Evolutionary conservation across 495 filamentous ascomycete species (phyloP).

Genomic region (Penicillium turbatum): DNA sequence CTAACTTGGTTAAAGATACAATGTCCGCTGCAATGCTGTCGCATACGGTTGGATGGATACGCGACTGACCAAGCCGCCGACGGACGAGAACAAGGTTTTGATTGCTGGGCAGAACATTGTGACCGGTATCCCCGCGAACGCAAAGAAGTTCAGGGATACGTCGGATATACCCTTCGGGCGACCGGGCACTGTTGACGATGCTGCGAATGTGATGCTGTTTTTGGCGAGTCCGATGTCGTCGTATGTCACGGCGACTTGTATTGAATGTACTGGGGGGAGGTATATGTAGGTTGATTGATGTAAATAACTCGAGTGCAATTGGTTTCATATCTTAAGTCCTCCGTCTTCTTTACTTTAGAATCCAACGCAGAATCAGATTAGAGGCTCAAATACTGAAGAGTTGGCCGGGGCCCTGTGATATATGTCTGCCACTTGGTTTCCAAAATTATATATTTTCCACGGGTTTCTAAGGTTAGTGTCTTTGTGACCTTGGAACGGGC

Average conservation of each 20-base stretch:
- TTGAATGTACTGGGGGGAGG: conserved; percentile 16
- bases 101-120: conserved; percentile 49
- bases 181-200: conserved; percentile 65
- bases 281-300: conserved; percentile 14
- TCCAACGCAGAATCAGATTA: no score
- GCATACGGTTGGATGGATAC: conserved; percentile 70
- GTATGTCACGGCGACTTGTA: conserved; percentile 42
- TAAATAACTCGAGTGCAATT: no score
- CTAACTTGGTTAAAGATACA: conserved; percentile 40
- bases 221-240: conserved; percentile 63
- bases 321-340: no score
- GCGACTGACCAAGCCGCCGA: conserved; percentile 59
- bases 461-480: no score
- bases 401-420: no score
- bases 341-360: no score
- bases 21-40: conserved; percentile 69
- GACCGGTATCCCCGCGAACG: conserved; percentile 15
- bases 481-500: no score
- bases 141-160: conserved; percentile 29
- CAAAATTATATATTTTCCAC: no score
- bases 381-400: no score
- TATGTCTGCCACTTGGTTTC: no score
- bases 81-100: conserved; percentile 55
- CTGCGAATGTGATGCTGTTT: conserved; percentile 63
- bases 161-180: conserved; percentile 64